Evolutionary conservation across 805 yeast genomes (phyloP), one percentile per base, ranked within the genome.

Genomic region (Kodamaea fukazawae): DNA sequence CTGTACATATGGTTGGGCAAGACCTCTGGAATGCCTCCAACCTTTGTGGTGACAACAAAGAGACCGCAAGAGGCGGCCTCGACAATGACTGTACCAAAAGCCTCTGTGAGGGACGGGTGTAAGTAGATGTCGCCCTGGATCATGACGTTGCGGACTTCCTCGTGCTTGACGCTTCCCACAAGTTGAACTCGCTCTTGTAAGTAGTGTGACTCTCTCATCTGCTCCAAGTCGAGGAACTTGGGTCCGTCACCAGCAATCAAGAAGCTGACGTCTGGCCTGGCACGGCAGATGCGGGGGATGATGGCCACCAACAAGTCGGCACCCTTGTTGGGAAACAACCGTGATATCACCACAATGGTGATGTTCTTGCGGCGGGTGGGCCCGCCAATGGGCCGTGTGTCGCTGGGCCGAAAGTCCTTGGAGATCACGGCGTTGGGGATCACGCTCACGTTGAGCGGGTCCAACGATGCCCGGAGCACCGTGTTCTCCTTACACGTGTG

Each of bases 31-130:
- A 93, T 90, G 4, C 99, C 99, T 9, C 99, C 99, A 0, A 93
- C 99, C 42, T 81, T 79, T 0, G 99, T 93, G 0, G 97, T 89
- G 0, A 93, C 99, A 2, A 93, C 96, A 13, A 86, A 71, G 27
- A 93, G 60, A 0, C 97, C 97, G 67, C 98, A 93, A 1, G 96
- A 84, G 0, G 97, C 99, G 0, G 99, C 99, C 58, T 93, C 99
- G 0, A 93, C 96, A 8, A 93, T 65, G 0, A 88, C 98, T 0
- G 99, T 93, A 2, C 99, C 99, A 63, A 93, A 93, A 0, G 98
- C 99, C 58, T 93, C 99, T 0, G 98, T 93, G 29, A 93, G 70
- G 1, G 96, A 82, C 0, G 99, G 90, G 61, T 93, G 98, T 20
- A 93, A 62, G 57, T 90, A 93, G 8, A 93, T 91, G 53, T 93